Evolutionary conservation across 2,329 filamentous ascomycete species (phyloP).

Genomic region (Microsporum canis): DNA sequence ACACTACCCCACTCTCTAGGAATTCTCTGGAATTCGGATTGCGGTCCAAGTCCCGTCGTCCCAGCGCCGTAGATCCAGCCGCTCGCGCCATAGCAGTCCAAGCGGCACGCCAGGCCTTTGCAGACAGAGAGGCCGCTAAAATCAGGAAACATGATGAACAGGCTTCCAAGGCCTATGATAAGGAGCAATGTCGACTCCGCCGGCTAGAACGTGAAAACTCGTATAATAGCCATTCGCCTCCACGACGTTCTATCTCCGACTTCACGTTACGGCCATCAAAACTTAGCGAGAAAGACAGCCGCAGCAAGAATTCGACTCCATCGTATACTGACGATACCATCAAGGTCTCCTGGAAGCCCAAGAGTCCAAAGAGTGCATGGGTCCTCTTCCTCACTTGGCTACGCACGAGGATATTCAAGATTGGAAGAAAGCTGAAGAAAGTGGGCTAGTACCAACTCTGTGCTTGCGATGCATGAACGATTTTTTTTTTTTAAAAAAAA

Average conservation of each 20-base stretch:
- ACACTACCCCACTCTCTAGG: conserved; percentile 42
- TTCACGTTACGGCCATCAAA: conserved; percentile 7
- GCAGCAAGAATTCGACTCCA: neutral
- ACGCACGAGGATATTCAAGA: conserved; percentile 43
- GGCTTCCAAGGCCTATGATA: conserved; percentile 38
- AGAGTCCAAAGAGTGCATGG: conserved; percentile 32
- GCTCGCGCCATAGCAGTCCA: conserved; percentile 46
- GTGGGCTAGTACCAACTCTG: neutral
- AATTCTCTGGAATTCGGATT: conserved; percentile 48
- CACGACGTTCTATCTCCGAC: conserved; percentile 7
- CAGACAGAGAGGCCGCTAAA: conserved; percentile 49
- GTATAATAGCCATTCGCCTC: neutral
- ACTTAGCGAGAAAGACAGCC: conserved; percentile 8
- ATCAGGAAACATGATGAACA: conserved; percentile 44
- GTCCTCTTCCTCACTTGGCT: conserved; percentile 47
- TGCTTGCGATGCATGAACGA: neutral
- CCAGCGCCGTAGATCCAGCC: conserved; percentile 37
- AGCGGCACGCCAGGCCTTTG: conserved; percentile 46
- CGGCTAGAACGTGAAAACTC: conserved; percentile 23
- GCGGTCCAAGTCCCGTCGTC: conserved; percentile 38
- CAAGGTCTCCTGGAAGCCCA: conserved; percentile 14
- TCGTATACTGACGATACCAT: neutral
- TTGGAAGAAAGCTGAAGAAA: conserved; percentile 28
- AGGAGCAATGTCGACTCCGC: conserved; percentile 31
- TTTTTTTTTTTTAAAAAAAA: neutral